Percentiles rank a stretch among this genome's conserved stretches.
Conservation (phyloP, 2,329 filamentous ascomycete genomes). For the Setomelanomma holmii region DNA sequence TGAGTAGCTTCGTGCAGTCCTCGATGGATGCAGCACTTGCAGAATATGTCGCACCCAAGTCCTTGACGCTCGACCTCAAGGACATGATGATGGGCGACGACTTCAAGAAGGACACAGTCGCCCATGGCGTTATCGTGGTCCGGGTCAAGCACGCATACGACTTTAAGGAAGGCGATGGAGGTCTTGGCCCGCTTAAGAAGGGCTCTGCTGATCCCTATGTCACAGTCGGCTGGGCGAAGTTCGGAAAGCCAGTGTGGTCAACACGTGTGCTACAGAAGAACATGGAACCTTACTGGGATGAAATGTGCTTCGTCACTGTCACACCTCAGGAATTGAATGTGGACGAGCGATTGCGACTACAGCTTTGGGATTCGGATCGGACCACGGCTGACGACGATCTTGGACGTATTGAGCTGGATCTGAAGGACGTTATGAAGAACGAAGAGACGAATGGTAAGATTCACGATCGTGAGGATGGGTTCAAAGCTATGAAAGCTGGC, state of each 20-base stretch:
- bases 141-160: slow-evolving; percentile 71
- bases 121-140: slow-evolving; percentile 70
- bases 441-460: slow-evolving; percentile 67
- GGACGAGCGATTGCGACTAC: slow-evolving; percentile 71
- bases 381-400: slow-evolving; percentile 77
- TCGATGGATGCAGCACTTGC: slow-evolving; percentile 76
- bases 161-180: slow-evolving; percentile 74
- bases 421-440: slow-evolving; percentile 69
- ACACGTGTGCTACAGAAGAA: slow-evolving; percentile 71
- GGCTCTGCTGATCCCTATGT: slow-evolving; percentile 75
- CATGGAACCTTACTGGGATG: slow-evolving; percentile 74
- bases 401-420: slow-evolving; percentile 72
- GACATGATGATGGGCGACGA: slow-evolving; percentile 80
- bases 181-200: slow-evolving; percentile 64
- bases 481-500: slow-evolving; percentile 68
- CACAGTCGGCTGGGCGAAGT: slow-evolving; percentile 78
- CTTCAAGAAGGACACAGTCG: slow-evolving; percentile 76
- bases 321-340: slow-evolving; percentile 75
- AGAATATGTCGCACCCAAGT: slow-evolving; percentile 79
- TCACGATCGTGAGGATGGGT: slow-evolving; percentile 68
- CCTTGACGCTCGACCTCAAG: slow-evolving; percentile 74
- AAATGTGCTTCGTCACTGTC: slow-evolving; percentile 73
- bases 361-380: slow-evolving; percentile 79
- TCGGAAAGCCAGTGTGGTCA: slow-evolving; percentile 71
- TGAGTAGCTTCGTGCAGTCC: slow-evolving; percentile 77